These are phyloP conservation scores for Irpex lacteus DNA, from an alignment of 1,284 basidiomycete genomes.

Conservation along the genomic window DNA sequence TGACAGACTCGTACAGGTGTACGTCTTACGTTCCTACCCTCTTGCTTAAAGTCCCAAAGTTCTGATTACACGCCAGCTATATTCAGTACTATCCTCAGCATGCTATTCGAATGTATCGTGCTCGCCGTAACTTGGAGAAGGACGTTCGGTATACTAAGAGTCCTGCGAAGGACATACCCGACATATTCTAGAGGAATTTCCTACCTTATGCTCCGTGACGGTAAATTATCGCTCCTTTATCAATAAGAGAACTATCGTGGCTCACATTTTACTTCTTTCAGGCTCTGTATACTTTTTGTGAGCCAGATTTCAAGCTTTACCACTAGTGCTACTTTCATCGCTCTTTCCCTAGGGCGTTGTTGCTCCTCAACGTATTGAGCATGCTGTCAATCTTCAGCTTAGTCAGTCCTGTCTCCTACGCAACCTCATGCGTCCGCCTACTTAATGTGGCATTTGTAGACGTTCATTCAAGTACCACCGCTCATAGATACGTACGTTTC, in stretches of 20 bases:
- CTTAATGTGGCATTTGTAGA: neutral
- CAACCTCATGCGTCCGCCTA: neutral
- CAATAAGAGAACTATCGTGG: no score
- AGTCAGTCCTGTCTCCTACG: neutral
- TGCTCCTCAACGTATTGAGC: neutral
- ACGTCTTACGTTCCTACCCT: neutral
- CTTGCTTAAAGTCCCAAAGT: neutral
- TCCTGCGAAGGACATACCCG: no score
- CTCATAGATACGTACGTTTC: neutral
- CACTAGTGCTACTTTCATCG: neutral
- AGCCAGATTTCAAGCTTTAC: neutral
- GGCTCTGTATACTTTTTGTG: neutral
- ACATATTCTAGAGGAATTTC: no score
- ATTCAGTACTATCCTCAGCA: neutral
- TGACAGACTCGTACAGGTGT: neutral
- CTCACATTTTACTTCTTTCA: neutral
- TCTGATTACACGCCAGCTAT: neutral
- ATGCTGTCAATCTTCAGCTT: neutral
- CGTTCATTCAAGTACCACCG: neutral
- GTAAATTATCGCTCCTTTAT: no score
- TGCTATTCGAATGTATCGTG: neutral
- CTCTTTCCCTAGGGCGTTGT: neutral
- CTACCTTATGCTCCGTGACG: no score
- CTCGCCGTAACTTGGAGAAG: neutral
- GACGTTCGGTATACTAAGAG: neutral